Base-by-base conservation (phyloP, 352 stramenopile species). In the Phytopythium chamaehyphon region DNA sequence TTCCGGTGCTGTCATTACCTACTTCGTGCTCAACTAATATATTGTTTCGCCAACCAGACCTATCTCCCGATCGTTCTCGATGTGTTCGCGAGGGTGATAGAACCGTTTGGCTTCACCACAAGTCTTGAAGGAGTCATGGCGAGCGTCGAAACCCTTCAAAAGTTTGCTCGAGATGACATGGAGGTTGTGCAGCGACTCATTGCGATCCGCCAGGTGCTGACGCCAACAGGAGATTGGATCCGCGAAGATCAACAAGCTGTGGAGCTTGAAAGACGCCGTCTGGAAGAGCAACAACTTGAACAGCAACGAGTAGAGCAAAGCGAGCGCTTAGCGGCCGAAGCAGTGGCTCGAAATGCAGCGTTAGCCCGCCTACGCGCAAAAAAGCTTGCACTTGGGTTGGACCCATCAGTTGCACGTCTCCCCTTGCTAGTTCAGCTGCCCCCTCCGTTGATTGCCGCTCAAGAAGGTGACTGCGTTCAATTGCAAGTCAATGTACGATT, bases 381-480 rank as follows among this genome's bases (percentile, higher is more conserved):
- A 54, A 89, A 89, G 46, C 59, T 86, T 37, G 64, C 75, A 6
- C 48, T 84, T 23, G 75, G 73, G 15, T 57, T 89, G 10, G 75
- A 89, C 24, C 78, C 78, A 16, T 66, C 55, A 2, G 49, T 73
- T 10, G 39, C 57, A n/a, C 63, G 70, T 2, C 64, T 71, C 38
- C 78, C 78, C 5, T 23, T 65, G 24, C 49, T 89, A 3, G 24
- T 69, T 4, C 47, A 58, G 2, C 33, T 47, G 5, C 78, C 71
- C n/a, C 62, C 69, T 12, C 33, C 52, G 0, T 16, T 60, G 7
- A 36, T 89, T 8, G 55, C 60, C 14, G 63, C 56, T 0, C 55
- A 62, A 6, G 55, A 61, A 15, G 55, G 72, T 22, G 36, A 56
- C 2, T 14, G 40, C 35, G 46, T 89, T 2, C 47, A 59, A 9